Base-by-base conservation (phyloP, 257 asterid genomes). In the Scutellaria barbata region DNA sequence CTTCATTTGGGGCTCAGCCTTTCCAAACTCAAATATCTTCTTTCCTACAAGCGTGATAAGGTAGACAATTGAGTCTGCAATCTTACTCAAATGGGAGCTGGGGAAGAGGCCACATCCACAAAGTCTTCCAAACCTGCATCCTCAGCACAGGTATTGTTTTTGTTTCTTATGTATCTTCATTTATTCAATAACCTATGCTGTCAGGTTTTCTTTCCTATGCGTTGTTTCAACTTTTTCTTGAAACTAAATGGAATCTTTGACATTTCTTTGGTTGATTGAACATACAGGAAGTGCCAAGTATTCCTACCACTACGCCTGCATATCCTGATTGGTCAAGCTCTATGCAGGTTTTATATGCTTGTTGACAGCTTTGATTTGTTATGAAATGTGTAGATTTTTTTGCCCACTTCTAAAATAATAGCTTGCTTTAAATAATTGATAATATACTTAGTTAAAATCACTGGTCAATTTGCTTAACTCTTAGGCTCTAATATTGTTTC, bases 251-350 rank as follows among this genome's bases (percentile, higher is more conserved):
- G 18, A 20, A 37, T 57, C 59, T 47, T 22, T 60, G 60, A 40
- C 47, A 35, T 68, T 59, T 66, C 55, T 35, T 64, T 40, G 42
- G 75, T 22, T 77, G 33, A 69, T 72, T 78, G 53, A 58, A 63
- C 60, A 79, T 79, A 51, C 90, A 90, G 98, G 98, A 93, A 80
- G 79, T 83, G 30, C 85, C 35, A 30, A 30, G 4, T 30, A 30
- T 89, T 20, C 85, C 91, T 18, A 69, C 71, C 68, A 78, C 79
- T 58, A 69, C 84, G 45, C 94, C 95, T 48, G 78, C 88, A 55
- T 93, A 93, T 81, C 88, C 95, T 77, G 97, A 93, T 79, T 93
- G 98, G 98, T 71, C 97, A 71, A 83, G 66, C 76, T 85, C 96
- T 67, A 83, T 90, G 90, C 97, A 85, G 98, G 98, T 30, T 30